Evolutionary conservation across 192 early-diverging fungal genomes (phyloP), one percentile per base, ranked within the genome.

Genomic region (Cetraspora pellucida): DNA sequence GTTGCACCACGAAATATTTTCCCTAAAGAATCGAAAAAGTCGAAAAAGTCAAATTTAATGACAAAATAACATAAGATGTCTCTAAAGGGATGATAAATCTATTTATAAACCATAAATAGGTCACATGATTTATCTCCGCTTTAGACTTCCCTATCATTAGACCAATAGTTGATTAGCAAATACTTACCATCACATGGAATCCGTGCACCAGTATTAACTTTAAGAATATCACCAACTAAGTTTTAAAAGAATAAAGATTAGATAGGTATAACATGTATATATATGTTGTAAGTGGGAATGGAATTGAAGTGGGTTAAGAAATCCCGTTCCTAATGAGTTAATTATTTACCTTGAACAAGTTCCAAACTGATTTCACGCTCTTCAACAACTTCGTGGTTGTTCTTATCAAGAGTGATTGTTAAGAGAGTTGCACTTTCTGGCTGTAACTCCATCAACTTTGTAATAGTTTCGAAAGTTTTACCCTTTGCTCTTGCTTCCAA

Each of bases 401-500:
- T 55, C 3, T 70, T 17, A 45, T 80, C 80, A 13, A 74, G 49
- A 13, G 45, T 21, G 13, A 76, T 75, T 28, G 77, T 50, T 28
- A 93, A 87, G 37, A 95, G 78, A 10, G 80, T 85, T 0, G 91
- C 93, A 9, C 80, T 87, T 45, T 93, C 89, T 0, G 94, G 94
- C 57, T 93, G 87, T 25, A 95, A 83, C n/a, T 85, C 84, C 84
- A 94, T 84, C 44, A 95, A 75, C 73, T 91, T 86, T 23, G 90
- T 90, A 44, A 95, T 90, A 0, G 93, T 93, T 78, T 90, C 89
- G 9, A 91, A 88, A 1, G 94, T 94, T 77, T 88, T 84, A 28
- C 92, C 93, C 69, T 93, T 95, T 6, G 93, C 93, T 78, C 89
- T 88, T 14, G 84, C 84, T 75, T 94, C 93, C 49, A 95, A 77